phyloP scores from a whole-genome alignment of 2,329 filamentous ascomycete species.

The Ceratocystis huliohia region DNA sequence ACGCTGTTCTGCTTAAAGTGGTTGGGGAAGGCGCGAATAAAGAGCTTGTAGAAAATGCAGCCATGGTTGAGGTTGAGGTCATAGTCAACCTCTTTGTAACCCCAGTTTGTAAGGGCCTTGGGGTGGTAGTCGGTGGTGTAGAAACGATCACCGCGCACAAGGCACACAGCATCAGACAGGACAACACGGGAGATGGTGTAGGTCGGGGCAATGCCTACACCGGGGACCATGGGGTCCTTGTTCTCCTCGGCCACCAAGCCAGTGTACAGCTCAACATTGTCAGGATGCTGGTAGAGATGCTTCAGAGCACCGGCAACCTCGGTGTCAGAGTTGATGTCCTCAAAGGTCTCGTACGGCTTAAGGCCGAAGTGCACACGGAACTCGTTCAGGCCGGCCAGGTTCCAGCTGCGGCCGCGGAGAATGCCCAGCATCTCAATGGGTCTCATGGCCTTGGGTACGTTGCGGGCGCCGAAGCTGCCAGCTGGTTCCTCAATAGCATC shows the following conservation, averaged over 20 bases:
- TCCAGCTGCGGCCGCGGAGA: conserved; percentile 63
- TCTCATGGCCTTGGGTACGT: conserved; percentile 60
- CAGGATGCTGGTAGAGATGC: conserved; percentile 62
- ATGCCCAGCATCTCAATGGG: conserved; percentile 72
- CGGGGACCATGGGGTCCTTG: conserved; percentile 60
- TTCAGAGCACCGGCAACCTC: conserved; percentile 52
- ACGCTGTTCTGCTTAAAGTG: conserved; percentile 68
- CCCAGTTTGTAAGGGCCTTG: conserved; percentile 69
- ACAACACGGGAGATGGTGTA: conserved; percentile 68
- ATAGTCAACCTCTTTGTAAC: conserved; percentile 60
- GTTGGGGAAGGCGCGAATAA: conserved; percentile 61
- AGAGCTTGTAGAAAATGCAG: conserved; percentile 74
- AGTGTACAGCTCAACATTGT: conserved; percentile 69
- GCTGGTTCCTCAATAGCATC: conserved; percentile 65
- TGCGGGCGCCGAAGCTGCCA: conserved; percentile 58
- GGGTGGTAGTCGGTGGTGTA: conserved; percentile 69
- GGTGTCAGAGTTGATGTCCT: conserved; percentile 71
- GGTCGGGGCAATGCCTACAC: conserved; percentile 60
- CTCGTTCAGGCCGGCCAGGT: conserved; percentile 67
- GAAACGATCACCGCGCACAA: conserved; percentile 65
- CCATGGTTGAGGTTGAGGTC: conserved; percentile 66
- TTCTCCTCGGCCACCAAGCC: conserved; percentile 64
- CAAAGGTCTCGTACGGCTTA: conserved; percentile 62
- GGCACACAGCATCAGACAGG: conserved; percentile 63
- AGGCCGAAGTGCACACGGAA: conserved; percentile 73